Percentiles rank a stretch among this genome's conserved stretches.
Evolutionary conservation across 495 filamentous ascomycete species (phyloP).

Genomic region (Penicillium paxilli): DNA sequence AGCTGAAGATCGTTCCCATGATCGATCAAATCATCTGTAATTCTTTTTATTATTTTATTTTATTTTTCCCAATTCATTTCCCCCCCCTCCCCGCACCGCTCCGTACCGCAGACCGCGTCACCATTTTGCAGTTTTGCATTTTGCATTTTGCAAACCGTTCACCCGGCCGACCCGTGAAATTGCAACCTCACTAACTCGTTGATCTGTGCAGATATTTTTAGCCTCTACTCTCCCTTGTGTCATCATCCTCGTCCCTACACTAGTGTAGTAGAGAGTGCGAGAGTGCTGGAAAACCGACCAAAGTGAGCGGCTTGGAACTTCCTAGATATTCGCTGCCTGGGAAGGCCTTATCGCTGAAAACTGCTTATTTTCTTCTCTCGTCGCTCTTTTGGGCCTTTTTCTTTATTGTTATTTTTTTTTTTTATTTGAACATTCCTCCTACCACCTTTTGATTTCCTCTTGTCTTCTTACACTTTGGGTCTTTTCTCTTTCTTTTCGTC

Average conservation of each 20-base stretch:
- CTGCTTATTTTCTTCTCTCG: too few species aligned
- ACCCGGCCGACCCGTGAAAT: conserved; percentile 3
- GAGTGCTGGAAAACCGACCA: too few species aligned
- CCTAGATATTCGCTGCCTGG: neutral
- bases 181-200: conserved; percentile 20
- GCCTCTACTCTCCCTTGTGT: neutral
- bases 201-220: conserved; percentile 6
- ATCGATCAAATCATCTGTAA: conserved; percentile 17
- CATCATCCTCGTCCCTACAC: neutral
- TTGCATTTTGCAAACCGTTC: neutral
- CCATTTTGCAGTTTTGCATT: conserved; percentile 13
- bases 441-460: neutral
- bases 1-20: conserved; percentile 24
- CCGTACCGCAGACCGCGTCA: conserved; percentile 37
- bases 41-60: neutral
- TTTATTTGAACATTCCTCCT: too few species aligned
- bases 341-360: neutral
- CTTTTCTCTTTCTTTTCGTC: neutral
- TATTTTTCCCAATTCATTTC: neutral
- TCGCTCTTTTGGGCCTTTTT: too few species aligned
- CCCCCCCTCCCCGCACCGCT: conserved; percentile 7
- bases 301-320: neutral
- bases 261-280: neutral
- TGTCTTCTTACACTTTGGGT: neutral
- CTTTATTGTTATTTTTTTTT: too few species aligned